phyloP scores from a whole-genome alignment of 2,329 filamentous ascomycete genomes.

The Tolypocladium nubicola region DNA sequence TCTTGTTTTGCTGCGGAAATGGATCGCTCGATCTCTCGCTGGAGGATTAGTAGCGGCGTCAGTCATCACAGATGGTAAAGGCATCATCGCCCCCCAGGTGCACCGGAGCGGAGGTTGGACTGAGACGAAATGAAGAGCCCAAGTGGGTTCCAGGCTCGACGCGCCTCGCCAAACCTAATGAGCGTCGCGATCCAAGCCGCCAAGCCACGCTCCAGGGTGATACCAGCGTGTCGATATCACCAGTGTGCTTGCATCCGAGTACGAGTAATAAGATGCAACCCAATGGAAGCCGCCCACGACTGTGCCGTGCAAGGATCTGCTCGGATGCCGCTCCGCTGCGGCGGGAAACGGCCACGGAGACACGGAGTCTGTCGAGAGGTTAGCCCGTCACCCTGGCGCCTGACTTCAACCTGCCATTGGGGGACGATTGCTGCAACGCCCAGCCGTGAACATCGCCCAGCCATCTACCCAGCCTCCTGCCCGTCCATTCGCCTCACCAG shows the following conservation, averaged over 20 bases:
- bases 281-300: conserved; percentile 23
- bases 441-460: neutral
- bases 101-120: neutral
- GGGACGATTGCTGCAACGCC: neutral
- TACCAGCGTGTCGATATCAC: conserved; percentile 1
- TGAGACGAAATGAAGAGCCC: neutral
- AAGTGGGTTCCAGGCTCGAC: neutral
- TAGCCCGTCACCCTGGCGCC: neutral
- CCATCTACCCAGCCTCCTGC: neutral
- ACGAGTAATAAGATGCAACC: conserved; percentile 8
- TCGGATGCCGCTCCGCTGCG: neutral
- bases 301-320: neutral
- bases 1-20: neutral
- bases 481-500: neutral
- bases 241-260: neutral
- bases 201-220: neutral
- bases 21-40: neutral
- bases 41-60: neutral
- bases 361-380: neutral
- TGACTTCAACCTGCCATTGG: neutral
- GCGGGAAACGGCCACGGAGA: neutral
- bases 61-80: neutral
- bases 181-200: neutral
- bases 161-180: neutral
- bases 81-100: neutral